A percentile compares a stretch with the other conserved stretches of the same genome.
Evolutionary conservation across 23 red algal genomes (phyloP).

Genomic region (Chondrus crispus): DNA sequence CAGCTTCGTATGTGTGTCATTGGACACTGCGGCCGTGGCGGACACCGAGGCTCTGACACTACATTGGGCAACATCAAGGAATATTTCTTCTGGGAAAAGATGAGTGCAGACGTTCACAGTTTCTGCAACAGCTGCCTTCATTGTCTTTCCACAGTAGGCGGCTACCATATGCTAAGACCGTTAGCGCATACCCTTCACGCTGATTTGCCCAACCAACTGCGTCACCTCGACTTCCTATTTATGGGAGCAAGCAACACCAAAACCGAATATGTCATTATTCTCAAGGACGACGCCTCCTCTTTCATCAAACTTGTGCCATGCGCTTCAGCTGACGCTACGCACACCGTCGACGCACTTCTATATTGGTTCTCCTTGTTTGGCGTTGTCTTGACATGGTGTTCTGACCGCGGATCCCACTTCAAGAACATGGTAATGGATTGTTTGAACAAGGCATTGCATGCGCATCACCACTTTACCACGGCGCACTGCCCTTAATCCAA

Average conservation of each 20-base stretch:
- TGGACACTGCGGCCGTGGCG: background rate
- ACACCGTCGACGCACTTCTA: background rate
- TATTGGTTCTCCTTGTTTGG: background rate
- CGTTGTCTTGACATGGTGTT: background rate
- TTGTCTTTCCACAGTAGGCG: background rate
- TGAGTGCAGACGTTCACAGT: background rate
- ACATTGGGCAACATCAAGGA: background rate
- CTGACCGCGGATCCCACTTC: background rate
- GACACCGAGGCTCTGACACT: background rate
- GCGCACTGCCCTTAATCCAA: background rate
- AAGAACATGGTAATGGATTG: background rate
- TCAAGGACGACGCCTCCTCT: background rate
- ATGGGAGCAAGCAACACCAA: background rate
- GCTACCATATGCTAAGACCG: background rate
- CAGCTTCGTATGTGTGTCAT: background rate
- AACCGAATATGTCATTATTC: background rate
- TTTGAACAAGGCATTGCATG: background rate
- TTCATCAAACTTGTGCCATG: background rate
- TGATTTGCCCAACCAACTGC: background rate
- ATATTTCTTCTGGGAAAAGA: background rate
- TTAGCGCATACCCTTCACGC: background rate
- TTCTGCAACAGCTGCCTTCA: background rate
- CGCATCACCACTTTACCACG: background rate
- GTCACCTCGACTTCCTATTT: background rate
- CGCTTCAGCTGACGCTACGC: background rate